phyloP scores from a whole-genome alignment of 140 eudicot genomes.

The Anethum foeniculum region DNA sequence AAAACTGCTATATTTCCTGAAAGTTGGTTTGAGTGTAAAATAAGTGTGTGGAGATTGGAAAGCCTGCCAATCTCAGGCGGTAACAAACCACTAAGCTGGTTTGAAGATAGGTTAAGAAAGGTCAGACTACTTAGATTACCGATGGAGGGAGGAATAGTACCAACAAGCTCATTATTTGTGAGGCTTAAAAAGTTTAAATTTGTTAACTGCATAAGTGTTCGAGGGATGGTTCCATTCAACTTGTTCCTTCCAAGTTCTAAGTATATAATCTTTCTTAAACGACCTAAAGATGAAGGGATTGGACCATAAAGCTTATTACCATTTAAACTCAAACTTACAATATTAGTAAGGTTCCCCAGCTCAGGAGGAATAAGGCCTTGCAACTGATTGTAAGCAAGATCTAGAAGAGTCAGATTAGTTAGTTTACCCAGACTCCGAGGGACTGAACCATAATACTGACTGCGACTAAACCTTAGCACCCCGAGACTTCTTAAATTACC shows the following conservation, averaged over 20 bases:
- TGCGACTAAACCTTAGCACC: conserved; percentile 2
- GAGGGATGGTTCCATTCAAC: not conserved
- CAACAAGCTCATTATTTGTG: not conserved
- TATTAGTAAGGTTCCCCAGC: not conserved
- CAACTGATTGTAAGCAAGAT: conserved; percentile 8
- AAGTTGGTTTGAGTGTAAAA: not conserved
- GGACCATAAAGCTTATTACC: conserved; percentile 6
- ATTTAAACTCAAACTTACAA: not conserved
- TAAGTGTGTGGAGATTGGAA: conserved; percentile 1
- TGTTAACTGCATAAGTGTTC: not conserved
- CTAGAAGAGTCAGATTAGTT: conserved; percentile 1
- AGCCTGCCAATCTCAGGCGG: not conserved
- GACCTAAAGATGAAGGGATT: conserved; percentile 1
- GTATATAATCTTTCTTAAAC: not conserved
- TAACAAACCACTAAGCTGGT: not conserved
- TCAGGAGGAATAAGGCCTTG: conserved; percentile 2
- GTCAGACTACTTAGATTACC: not conserved
- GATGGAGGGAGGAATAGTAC: conserved; percentile 1
- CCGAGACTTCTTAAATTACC: not conserved
- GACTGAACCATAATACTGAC: conserved; percentile 1
- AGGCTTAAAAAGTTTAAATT: not conserved
- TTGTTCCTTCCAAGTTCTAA: conserved; percentile 6
- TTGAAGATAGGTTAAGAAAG: conserved; percentile 1
- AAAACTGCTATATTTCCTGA: conserved; percentile 8
- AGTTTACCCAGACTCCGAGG: not conserved